Conservation (phyloP, 2,329 filamentous ascomycete species). For the Clonostachys sp. region DNA sequence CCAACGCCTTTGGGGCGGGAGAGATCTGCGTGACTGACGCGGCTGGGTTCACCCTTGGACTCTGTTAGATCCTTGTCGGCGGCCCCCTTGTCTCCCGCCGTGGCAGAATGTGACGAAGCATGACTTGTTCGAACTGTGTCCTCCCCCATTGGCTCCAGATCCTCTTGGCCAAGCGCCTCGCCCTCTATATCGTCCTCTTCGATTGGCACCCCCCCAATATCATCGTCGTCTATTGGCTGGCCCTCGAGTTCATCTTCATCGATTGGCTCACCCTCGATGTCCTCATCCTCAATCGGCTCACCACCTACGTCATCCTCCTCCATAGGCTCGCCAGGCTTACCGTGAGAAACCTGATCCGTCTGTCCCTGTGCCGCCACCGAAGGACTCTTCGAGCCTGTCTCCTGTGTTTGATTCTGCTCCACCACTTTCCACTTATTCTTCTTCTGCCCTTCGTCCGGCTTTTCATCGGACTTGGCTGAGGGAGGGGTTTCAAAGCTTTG, state of each 20-base stretch:
- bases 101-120: not conserved
- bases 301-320: conserved; percentile 37
- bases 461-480: conserved; percentile 19
- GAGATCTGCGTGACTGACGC: not conserved
- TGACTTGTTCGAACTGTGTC: conserved; percentile 38
- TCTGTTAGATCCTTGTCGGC: not conserved
- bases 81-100: not conserved
- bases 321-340: conserved; percentile 1
- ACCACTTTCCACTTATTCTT: conserved; percentile 46
- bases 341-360: not conserved
- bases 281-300: conserved; percentile 34
- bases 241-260: conserved; percentile 33
- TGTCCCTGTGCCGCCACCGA: not conserved
- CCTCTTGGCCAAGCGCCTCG: conserved; percentile 37
- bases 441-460: conserved; percentile 18
- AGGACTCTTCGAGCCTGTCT: too few species aligned
- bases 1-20: conserved; percentile 7
- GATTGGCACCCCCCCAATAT: conserved; percentile 42
- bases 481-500: conserved; percentile 69
- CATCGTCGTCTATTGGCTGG: conserved; percentile 38
- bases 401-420: conserved; percentile 21
- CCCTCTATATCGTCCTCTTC: conserved; percentile 39
- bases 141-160: conserved; percentile 37
- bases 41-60: not conserved
- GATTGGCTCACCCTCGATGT: conserved; percentile 41